These are phyloP conservation scores for Glarea lozoyensis DNA, from an alignment of 495 filamentous ascomycete species.

Conservation along the genomic window DNA sequence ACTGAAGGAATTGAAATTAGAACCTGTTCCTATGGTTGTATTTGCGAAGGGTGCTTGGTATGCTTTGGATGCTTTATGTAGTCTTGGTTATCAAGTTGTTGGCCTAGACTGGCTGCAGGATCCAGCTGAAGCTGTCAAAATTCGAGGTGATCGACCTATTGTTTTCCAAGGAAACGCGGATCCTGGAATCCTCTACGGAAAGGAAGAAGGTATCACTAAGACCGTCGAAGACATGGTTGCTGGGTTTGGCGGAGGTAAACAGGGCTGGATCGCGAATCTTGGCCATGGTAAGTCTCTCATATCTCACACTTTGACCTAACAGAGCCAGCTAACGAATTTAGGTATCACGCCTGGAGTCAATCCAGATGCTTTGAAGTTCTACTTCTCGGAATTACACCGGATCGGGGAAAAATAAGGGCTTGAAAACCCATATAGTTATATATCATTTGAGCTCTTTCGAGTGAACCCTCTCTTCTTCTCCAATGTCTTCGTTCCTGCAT, in stretches of 20 bases:
- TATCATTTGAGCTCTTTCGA: constrained; percentile 25
- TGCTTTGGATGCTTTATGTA: constrained; percentile 77
- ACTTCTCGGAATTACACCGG: constrained; percentile 86
- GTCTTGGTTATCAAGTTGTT: constrained; percentile 85
- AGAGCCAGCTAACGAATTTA: too few relatives aligned
- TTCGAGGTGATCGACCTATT: constrained; percentile 60
- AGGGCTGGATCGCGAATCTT: constrained; percentile 79
- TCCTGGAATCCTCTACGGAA: constrained; percentile 86
- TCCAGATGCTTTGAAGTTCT: constrained; percentile 85
- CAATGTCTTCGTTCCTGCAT: constrained; percentile 70
- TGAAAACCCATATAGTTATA: neutral
- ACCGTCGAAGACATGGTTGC: constrained; percentile 75
- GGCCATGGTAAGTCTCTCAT: constrained; percentile 63
- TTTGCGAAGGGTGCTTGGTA: constrained; percentile 99
- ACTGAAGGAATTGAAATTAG: constrained; percentile 61
- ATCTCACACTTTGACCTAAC: too few relatives aligned
- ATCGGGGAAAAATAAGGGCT: constrained; percentile 29
- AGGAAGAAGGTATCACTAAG: constrained; percentile 64
- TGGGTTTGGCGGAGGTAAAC: constrained; percentile 81
- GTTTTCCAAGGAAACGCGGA: constrained; percentile 93
- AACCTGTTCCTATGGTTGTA: constrained; percentile 92
- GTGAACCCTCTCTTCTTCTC: constrained; percentile 43
- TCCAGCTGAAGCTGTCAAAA: constrained; percentile 69
- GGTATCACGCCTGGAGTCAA: constrained; percentile 90
- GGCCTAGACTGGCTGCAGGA: constrained; percentile 94